phyloP scores from a whole-genome alignment of 345 rosid species.

The Boechera stricta region DNA sequence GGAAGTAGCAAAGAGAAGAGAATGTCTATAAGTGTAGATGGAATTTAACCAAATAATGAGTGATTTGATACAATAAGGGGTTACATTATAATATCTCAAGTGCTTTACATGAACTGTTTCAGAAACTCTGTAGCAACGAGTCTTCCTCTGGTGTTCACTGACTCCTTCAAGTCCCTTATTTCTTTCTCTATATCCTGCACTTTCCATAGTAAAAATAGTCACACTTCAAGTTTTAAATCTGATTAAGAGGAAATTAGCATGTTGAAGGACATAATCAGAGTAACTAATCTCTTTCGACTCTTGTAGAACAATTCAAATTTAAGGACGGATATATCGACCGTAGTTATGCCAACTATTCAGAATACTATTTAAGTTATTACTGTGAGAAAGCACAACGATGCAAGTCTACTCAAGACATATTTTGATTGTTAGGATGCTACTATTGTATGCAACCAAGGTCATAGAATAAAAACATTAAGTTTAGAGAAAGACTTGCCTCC shows the following conservation, averaged over 20 bases:
- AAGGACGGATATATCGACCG: not conserved
- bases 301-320: not conserved
- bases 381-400: not conserved
- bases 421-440: constrained; percentile 14
- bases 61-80: constrained; percentile 31
- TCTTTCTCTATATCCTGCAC: constrained; percentile 96
- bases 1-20: constrained; percentile 2
- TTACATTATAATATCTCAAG: constrained; percentile 25
- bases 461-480: constrained; percentile 19
- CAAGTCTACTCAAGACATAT: not conserved
- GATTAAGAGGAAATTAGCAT: not conserved
- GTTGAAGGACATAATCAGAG: constrained; percentile 6
- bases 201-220: constrained; percentile 15
- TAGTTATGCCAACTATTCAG: constrained; percentile 10
- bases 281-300: not conserved
- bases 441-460: not conserved
- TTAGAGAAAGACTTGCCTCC: constrained; percentile 73
- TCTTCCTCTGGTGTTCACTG: constrained; percentile 90
- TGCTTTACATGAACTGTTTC: constrained; percentile 72
- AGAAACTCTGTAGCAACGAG: constrained; percentile 91
- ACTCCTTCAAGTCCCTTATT: constrained; percentile 86
- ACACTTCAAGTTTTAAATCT: not conserved
- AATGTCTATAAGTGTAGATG: not conserved
- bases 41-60: constrained; percentile 18
- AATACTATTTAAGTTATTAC: constrained; percentile 1